A percentile compares a stretch with the other conserved stretches of the same genome.
Conservation (phyloP, 176 grass and related monocot genomes). For the Carex scoparia region DNA sequence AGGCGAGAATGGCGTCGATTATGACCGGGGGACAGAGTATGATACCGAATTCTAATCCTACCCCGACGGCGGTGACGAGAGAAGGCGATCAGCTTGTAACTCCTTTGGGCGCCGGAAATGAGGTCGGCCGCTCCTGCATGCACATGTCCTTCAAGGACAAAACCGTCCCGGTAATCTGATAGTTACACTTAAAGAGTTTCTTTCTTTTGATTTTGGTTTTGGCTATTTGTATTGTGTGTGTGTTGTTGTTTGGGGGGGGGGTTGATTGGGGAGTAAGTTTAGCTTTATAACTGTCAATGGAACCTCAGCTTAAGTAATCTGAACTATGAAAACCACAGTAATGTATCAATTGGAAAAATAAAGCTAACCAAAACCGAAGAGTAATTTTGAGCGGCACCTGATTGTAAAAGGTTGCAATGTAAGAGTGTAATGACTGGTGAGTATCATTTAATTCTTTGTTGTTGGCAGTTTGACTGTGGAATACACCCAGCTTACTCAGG, state of each 20-base stretch:
- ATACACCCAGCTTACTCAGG: constrained; percentile 92
- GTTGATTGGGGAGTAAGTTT: no score
- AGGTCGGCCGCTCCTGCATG: constrained; percentile 95
- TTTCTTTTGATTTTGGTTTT: no score
- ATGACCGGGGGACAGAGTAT: not conserved
- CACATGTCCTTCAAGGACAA: constrained; percentile 95
- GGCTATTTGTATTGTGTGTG: no score
- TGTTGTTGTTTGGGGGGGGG: no score
- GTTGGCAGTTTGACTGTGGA: constrained; percentile 75
- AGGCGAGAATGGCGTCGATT: constrained; percentile 25
- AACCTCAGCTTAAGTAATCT: no score
- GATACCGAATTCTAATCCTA: constrained; percentile 16
- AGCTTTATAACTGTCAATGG: no score
- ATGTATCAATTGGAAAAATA: not conserved
- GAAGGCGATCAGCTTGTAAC: constrained; percentile 73
- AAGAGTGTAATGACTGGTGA: not conserved
- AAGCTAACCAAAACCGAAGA: not conserved
- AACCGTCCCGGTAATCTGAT: constrained; percentile 53
- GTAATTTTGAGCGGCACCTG: not conserved
- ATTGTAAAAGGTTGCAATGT: not conserved
- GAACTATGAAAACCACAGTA: not conserved
- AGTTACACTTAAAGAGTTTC: not conserved
- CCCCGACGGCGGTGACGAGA: constrained; percentile 14
- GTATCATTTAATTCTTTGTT: not conserved
- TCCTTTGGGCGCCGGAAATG: constrained; percentile 82